Base-by-base conservation (phyloP, 257 asterid species). In the Solanum ahanhuiri region DNA sequence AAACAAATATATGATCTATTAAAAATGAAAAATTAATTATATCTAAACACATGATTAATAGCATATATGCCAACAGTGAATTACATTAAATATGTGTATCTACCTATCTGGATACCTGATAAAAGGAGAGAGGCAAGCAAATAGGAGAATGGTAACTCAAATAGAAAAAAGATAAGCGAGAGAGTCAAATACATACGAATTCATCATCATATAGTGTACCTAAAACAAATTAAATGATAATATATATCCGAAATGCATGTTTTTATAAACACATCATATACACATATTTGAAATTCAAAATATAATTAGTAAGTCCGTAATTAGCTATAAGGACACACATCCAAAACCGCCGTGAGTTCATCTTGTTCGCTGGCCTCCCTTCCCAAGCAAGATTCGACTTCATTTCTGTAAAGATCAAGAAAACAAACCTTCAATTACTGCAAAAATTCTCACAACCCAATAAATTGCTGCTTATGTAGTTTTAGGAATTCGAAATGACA, bases 401-500 rank as follows among this genome's bases (percentile, higher is more conserved):
- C 82, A 35, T 22, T 60, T 60, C 69, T 60, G 28, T 22, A 2
- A 72, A 22, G 7, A 72, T 34, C 81, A 70, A 70, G 25, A 70
- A 33, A 70, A 31, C 15, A 20, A 6, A 70, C 1, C 25, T 71
- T 15, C 6, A 8, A 33, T 71, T 35, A 9, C 85, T 54, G 72
- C 30, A 57, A 48, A 82, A 48, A 12, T 18, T 30, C 63, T 57
- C 31, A 51, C 12, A 3, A 9, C 33, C 58, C 25, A 23, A 11
- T 8, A 45, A 11, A 41, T 64, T 69, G 87, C 86, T 60, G 34
- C 34, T 64, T 54, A 87, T 89, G 90, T 72, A 88, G 86, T 88
- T 89, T 67, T 25, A 87, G 81, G 88, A 89, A 10, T 64, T 83
- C 72, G 89, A 91, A 89, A 93, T 91, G 98, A 89, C 84, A 90